Percentiles rank a stretch among this genome's conserved stretches.
These are phyloP conservation scores for Fraxinus paxiana DNA, from an alignment of 305 asterid genomes.

Conservation along the genomic window DNA sequence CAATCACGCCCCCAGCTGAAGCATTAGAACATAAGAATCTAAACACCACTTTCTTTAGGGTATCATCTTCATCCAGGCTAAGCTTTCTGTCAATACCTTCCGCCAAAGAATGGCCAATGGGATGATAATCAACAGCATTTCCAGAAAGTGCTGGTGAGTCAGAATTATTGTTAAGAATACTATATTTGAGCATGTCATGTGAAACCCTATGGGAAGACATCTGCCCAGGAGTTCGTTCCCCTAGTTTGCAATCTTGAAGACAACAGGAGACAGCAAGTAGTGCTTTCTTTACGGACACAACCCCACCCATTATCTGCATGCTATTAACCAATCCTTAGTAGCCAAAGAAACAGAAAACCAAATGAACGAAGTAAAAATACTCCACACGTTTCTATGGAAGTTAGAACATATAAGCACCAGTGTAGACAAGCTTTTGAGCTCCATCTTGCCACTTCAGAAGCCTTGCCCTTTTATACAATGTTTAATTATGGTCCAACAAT, in stretches of 20 bases:
- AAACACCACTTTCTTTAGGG: conserved; percentile 39
- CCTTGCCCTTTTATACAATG: not conserved
- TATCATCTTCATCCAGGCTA: conserved; percentile 30
- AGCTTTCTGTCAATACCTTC: conserved; percentile 34
- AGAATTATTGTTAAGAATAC: conserved; percentile 18
- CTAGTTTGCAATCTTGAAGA: conserved; percentile 37
- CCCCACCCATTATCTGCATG: conserved; percentile 52
- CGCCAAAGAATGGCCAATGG: conserved; percentile 33
- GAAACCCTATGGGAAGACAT: conserved; percentile 19
- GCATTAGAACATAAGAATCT: conserved; percentile 46
- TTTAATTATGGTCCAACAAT: not conserved
- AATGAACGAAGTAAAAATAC: not conserved
- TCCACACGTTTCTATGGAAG: not conserved
- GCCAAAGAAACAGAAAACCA: conserved; percentile 1
- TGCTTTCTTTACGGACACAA: conserved; percentile 49
- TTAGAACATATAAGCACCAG: not conserved
- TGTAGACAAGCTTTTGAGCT: not conserved
- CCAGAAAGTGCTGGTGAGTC: conserved; percentile 15
- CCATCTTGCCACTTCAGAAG: not conserved
- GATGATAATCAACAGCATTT: conserved; percentile 22
- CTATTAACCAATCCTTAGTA: conserved; percentile 16
- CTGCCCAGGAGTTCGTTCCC: conserved; percentile 27
- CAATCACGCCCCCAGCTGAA: conserved; percentile 54
- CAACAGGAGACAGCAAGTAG: conserved; percentile 43
- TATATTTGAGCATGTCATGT: conserved; percentile 20